These are phyloP conservation scores for Podospora appendiculata DNA, from an alignment of 495 filamentous ascomycete species.

Conservation along the genomic window DNA sequence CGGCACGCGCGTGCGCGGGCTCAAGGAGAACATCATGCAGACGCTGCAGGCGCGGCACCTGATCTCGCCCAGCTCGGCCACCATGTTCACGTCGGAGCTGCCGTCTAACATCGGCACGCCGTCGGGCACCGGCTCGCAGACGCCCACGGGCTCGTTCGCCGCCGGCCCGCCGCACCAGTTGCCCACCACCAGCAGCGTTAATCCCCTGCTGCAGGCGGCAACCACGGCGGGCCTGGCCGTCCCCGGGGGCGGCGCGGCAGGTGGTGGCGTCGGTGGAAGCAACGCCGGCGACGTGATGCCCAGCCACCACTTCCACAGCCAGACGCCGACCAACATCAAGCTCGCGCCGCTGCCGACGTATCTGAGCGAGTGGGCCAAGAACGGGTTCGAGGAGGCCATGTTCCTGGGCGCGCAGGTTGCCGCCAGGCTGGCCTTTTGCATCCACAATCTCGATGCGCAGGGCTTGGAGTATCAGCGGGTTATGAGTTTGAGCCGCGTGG, in stretches of 20 bases:
- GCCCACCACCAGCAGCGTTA: conserved; percentile 54
- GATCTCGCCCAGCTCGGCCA: conserved; percentile 81
- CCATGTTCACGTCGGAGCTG: conserved; percentile 94
- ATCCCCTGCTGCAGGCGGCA: conserved; percentile 86
- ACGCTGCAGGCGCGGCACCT: conserved; percentile 76
- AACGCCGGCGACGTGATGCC: conserved; percentile 15
- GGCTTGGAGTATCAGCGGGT: conserved; percentile 29
- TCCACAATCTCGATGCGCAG: conserved; percentile 37
- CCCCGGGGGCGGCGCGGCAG: conserved; percentile 31
- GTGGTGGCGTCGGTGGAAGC: conserved; percentile 11
- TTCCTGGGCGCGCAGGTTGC: conserved; percentile 78
- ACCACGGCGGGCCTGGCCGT: conserved; percentile 63
- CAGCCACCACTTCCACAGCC: conserved; percentile 71
- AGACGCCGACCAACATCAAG: conserved; percentile 85
- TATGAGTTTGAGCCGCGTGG: conserved; percentile 38
- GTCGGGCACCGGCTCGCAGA: conserved; percentile 83
- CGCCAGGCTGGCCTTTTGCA: conserved; percentile 61
- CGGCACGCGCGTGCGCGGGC: conserved; percentile 72
- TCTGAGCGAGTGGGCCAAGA: conserved; percentile 89
- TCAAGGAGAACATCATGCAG: conserved; percentile 78
- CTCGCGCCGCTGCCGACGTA: conserved; percentile 73
- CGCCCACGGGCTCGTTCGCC: conserved; percentile 60
- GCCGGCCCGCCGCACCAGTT: conserved; percentile 46
- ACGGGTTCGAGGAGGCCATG: conserved; percentile 65
- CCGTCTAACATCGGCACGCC: conserved; percentile 87